Base-by-base conservation (phyloP, 768 basidiomycete genomes). In the Pisolithus marmoratus region DNA sequence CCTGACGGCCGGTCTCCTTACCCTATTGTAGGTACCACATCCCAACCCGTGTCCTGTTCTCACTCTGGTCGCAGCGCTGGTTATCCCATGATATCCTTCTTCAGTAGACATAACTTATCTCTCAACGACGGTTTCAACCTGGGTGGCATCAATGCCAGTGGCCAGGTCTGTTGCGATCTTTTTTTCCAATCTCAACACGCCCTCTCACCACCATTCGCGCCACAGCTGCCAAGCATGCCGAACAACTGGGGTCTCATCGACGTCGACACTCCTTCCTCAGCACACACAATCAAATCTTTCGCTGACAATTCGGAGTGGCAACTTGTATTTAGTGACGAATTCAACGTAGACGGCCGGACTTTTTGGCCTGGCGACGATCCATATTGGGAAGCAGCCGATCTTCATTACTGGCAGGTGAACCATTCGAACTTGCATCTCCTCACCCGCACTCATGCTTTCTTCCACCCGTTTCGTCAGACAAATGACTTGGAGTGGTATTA, bases 401-500 rank as follows among this genome's bases (percentile, higher is more conserved):
- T 91, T 44, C 85, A 91, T 63, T 91, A 90, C 59, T 90, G 88
- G 87, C 72, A 74, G 67, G 80, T 80, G 43, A 34, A 66, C 9
- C 23, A 20, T n/a, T 9, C 41, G 41, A 34, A 26, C 9, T 38
- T 45, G 4, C 19, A 24, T 54, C 29, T 37, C 38, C 52, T 47
- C 14, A 7, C 24, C 24, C 12, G 34, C 12, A 4, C 43, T 44
- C 36, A 11, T 38, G 26, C 37, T 45, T 38, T 17, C 41, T 27
- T 50, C 5, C 48, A 53, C 38, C 54, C 46, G 15, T 15, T 2
- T 27, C 27, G 46, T 38, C 48, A 84, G 80, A 84, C 87, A 12
- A 80, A 80, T 55, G 86, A 89, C 62, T 58, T 88, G 64, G 89
- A 96, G 68, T 95, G 91, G 90, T 94, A 94, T 64, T 87, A 88